phyloP scores from a whole-genome alignment of 371 early-diverging fungal genomes.

The Apophysomyces variabilis region DNA sequence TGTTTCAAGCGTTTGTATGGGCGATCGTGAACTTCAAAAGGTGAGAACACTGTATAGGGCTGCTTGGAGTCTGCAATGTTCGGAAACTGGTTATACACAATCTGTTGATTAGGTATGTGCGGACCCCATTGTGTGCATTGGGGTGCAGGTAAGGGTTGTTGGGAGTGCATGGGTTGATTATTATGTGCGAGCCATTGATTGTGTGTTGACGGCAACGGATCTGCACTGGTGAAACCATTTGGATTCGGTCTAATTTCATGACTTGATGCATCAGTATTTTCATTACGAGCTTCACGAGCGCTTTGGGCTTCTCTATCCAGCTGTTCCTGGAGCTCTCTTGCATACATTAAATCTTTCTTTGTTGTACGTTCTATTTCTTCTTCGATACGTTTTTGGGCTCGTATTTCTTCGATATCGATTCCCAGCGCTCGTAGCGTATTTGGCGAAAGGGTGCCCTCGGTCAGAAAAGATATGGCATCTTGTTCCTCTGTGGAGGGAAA shows the following conservation, averaged over 20 bases:
- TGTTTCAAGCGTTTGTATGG: no score
- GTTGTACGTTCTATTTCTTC: slow-evolving; percentile 14
- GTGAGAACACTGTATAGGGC: no score
- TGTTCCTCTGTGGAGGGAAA: background rate
- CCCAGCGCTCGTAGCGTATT: slow-evolving; percentile 22
- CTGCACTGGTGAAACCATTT: no score
- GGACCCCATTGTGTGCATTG: background rate
- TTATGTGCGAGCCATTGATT: background rate
- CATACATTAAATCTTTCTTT: slow-evolving; percentile 19
- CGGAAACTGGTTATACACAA: no score
- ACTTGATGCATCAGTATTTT: background rate
- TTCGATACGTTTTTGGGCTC: slow-evolving; percentile 24
- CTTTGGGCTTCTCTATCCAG: slow-evolving; percentile 15
- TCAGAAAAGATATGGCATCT: slow-evolving; percentile 14
- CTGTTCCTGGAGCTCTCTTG: slow-evolving; percentile 21
- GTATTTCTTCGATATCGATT: slow-evolving; percentile 26
- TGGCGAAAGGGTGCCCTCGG: slow-evolving; percentile 21
- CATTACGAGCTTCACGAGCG: background rate
- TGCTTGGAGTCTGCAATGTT: no score
- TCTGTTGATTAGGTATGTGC: background rate
- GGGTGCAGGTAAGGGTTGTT: background rate
- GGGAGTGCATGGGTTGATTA: background rate
- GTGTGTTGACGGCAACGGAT: background rate
- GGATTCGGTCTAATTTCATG: background rate
- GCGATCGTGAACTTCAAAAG: no score